These are phyloP conservation scores for Pyricularia pennisetigena DNA, from an alignment of 2,329 filamentous ascomycete species.

Conservation along the genomic window DNA sequence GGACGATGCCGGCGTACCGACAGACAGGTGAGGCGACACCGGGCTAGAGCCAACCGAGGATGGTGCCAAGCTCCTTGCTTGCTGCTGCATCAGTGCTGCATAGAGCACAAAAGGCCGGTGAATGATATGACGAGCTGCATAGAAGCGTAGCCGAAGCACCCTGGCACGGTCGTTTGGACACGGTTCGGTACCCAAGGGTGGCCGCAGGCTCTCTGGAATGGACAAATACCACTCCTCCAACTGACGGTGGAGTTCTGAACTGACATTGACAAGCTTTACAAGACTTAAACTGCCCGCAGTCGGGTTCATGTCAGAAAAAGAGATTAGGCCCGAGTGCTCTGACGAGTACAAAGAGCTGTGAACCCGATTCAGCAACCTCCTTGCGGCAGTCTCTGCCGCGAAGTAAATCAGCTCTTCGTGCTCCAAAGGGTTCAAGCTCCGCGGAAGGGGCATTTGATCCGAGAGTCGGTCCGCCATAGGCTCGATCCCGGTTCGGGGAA, in stretches of 20 bases:
- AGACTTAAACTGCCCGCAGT: conserved; percentile 14
- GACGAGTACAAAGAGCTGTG: conserved; percentile 28
- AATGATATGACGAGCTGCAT: conserved; percentile 60
- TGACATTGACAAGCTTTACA: conserved; percentile 20
- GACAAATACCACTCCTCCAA: conserved; percentile 26
- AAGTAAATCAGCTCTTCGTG: conserved; percentile 26
- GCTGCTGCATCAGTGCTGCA: conserved; percentile 14
- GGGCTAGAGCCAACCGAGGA: conserved; percentile 5
- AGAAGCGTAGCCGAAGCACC: conserved; percentile 64
- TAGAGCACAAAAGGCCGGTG: conserved; percentile 47
- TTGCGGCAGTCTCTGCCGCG: conserved; percentile 29
- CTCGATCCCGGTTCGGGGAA: conserved; percentile 24
- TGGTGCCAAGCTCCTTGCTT: background rate
- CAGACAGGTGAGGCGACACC: conserved; percentile 4
- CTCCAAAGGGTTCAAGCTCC: conserved; percentile 20
- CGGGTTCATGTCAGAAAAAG: conserved; percentile 9
- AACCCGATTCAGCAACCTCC: conserved; percentile 30
- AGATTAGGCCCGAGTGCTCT: conserved; percentile 14
- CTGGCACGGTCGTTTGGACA: conserved; percentile 53
- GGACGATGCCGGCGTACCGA: conserved; percentile 1
- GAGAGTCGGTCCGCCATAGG: conserved; percentile 20
- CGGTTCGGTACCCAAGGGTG: conserved; percentile 43
- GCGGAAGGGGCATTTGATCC: conserved; percentile 20
- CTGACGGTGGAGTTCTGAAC: conserved; percentile 25
- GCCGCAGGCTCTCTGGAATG: conserved; percentile 29